Evolutionary conservation across 805 yeast genomes (phyloP), one percentile per base, ranked within the genome.

Genomic region (Naumovozyma dairenensis): DNA sequence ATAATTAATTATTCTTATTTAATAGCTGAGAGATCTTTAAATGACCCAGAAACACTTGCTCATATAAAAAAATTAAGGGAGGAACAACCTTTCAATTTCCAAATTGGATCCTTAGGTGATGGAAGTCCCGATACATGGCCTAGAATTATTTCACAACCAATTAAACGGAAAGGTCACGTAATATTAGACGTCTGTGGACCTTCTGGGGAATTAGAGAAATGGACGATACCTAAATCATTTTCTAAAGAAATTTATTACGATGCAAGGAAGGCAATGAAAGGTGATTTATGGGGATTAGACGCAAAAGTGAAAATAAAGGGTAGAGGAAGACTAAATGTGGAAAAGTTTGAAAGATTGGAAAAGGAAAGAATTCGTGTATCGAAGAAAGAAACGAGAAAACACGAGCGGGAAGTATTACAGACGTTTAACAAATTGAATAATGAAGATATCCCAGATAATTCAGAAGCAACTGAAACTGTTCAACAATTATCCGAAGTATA

Each of bases 221-320:
- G 96, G 95, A 77, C 77, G 12, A 71, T 92, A 2, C 80, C 96
- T 0, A 81, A 78, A 53, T 76, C 93, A 14, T 66, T 72, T 35
- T 81, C 84, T 5, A 74, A 74, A 40, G 80, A 74, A 40, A 74
- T 66, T 2, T 92, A 84, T 46, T 93, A 83, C 50, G 97, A 92
- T 62, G 95, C 95, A 0, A 68, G 96, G 35, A 89, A 92, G 55
- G 73, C 84, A 0, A 58, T 57, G n/a, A 71, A 72, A 51, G 95
- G 96, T 16, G 98, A 92, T 53, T 59, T 78, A 33, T 92, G 97
- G 98, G 78, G 81, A 0, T 56, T 77, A 25, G 81, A 70, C 22
- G 77, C 77, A 2, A 80, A 80, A 52, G 64, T 73, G 2, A 67
- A 65, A 19, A 45, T 60, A 2, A 52, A 53, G 30, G 62, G 51